Base-by-base conservation (phyloP, 495 filamentous ascomycete genomes). In the Chaetomium fimeti region DNA sequence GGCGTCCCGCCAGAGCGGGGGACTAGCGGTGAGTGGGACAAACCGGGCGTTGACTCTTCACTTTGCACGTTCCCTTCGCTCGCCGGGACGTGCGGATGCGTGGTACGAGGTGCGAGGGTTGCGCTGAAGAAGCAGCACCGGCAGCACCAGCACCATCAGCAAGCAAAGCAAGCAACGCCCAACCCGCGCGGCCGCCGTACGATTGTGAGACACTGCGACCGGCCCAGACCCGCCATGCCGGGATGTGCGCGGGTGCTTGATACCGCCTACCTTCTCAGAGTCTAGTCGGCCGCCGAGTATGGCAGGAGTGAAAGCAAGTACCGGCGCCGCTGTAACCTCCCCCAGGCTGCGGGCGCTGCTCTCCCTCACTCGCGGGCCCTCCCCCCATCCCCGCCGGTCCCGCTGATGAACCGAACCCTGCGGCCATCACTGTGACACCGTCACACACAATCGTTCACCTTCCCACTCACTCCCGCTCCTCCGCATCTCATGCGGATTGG, bases 21-120 rank as follows among this genome's bases (percentile, higher is more conserved):
- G 60, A 62, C 60, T 62, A 62, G 60, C 51, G 60, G 60, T 62
- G 60, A 62, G 60, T 56, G 49, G 32, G 51, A 24, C 59, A 22
- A 27, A 28, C 15, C 25, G 28, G 12, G 20, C 42, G 25, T 32
- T 57, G 55, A 57, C 55, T 57, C 36, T 36, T 18, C 18, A 4
- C 20, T 36, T 24, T 38, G 7, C 47, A 28, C 15, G 56, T 55
- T 57, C 22, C 5, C 13, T 16, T 16, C 49, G 4, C 5, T 29
- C 49, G 5, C 27, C 49, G 49, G 49, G 49, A 53, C 24, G 49
- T 29, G 6, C 49, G 49, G 51, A 53, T 53, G 27, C 48, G 32
- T 36, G 5, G 25, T 32, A 48, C 38, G 20, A 27, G 29, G 29
- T 32, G 29, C 29, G 29, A 36, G 32, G 32, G 32, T 36, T 36